Evolutionary conservation across 139 green algal species (phyloP).

Genomic region (Desmodesmus armatus): DNA sequence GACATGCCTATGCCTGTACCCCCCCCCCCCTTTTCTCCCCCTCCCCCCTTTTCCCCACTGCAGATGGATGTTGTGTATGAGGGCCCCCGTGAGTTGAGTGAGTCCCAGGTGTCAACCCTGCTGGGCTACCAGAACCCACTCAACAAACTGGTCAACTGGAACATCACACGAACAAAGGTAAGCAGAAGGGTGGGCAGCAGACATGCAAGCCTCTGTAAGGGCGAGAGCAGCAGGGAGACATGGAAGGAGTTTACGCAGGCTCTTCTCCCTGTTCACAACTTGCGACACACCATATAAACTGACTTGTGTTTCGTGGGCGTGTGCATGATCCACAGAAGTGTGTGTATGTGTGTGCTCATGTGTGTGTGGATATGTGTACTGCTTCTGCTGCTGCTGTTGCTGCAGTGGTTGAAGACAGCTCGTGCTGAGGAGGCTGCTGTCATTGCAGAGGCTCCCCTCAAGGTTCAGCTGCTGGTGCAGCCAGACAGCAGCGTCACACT

Average conservation of each 20-base stretch:
- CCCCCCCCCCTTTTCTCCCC: no score
- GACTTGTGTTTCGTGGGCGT: no score
- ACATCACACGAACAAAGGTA: constrained; percentile 30
- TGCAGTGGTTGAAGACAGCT: constrained; percentile 33
- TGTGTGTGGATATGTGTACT: not conserved
- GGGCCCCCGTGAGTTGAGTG: not conserved
- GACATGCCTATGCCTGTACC: no score
- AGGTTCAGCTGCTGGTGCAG: not conserved
- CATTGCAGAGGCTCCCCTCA: no score
- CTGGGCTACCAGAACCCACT: constrained; percentile 28
- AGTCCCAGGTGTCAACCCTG: constrained; percentile 17
- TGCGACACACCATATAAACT: no score
- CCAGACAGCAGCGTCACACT: not conserved
- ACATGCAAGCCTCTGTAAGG: no score
- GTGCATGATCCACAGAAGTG: no score
- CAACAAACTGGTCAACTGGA: constrained; percentile 31
- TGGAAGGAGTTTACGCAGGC: no score
- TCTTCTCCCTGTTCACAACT: no score
- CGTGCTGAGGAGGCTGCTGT: not conserved
- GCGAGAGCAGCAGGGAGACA: no score
- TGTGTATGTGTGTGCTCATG: not conserved
- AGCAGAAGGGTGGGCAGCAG: not conserved
- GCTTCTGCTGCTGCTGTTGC: not conserved
- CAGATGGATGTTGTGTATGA: constrained; percentile 34
- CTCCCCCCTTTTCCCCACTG: no score